These are phyloP conservation scores for Neurospora sublineolata DNA, from an alignment of 495 filamentous ascomycete species.

Conservation along the genomic window DNA sequence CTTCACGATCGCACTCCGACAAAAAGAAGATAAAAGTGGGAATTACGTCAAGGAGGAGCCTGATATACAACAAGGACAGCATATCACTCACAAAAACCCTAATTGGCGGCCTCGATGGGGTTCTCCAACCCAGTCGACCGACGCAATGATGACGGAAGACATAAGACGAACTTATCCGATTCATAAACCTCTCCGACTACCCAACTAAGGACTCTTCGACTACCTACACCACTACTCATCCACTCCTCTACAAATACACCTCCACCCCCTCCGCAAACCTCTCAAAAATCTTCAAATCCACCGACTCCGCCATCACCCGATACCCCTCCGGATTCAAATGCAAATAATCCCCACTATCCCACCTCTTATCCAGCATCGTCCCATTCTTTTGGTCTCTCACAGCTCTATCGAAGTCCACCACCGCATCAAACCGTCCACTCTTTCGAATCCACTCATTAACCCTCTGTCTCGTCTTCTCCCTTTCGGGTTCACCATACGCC, in stretches of 20 bases:
- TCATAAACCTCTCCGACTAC: neutral
- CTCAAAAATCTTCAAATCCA: conserved; percentile 41
- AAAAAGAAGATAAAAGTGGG: too few species aligned
- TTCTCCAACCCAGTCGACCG: neutral
- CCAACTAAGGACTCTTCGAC: neutral
- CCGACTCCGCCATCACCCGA: conserved; percentile 42
- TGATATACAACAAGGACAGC: neutral
- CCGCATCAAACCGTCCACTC: conserved; percentile 45
- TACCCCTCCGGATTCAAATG: conserved; percentile 51
- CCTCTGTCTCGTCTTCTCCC: conserved; percentile 42
- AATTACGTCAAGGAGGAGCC: neutral
- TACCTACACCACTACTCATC: neutral
- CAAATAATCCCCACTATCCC: conserved; percentile 51
- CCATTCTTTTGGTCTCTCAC: conserved; percentile 36
- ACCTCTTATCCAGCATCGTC: conserved; percentile 32
- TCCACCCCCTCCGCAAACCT: conserved; percentile 13
- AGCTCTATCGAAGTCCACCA: conserved; percentile 50
- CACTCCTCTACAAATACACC: conserved; percentile 6
- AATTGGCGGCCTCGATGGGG: neutral
- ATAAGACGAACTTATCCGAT: neutral
- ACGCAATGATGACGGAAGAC: neutral
- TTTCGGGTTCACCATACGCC: conserved; percentile 33
- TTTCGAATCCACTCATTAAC: conserved; percentile 52
- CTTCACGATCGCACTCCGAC: neutral
- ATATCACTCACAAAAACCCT: neutral